A percentile compares a stretch with the other conserved stretches of the same genome.
Conservation (phyloP, 305 asterid genomes). For the Fraxinus floribunda region DNA sequence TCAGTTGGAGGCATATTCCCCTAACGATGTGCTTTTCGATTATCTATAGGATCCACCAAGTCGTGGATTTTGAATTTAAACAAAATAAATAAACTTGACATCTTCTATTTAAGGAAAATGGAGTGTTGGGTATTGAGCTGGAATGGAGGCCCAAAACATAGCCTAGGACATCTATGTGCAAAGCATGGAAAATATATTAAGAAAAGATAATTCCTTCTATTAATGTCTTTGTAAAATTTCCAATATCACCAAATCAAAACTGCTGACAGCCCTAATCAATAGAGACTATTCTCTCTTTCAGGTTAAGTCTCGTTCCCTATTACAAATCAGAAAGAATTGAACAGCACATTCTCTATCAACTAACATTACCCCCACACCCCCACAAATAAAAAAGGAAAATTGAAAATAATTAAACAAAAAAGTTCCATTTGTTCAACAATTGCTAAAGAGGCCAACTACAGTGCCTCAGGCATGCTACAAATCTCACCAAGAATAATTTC, state of each 20-base stretch:
- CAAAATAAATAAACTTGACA: background rate
- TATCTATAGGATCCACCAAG: no score
- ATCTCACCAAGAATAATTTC: background rate
- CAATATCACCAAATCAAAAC: background rate
- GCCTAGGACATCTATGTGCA: background rate
- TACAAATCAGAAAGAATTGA: background rate
- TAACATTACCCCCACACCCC: background rate
- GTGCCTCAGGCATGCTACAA: background rate
- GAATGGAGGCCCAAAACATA: background rate
- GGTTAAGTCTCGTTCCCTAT: background rate
- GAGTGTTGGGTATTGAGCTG: background rate
- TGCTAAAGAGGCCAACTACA: background rate
- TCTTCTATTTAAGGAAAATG: background rate
- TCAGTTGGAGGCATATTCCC: background rate
- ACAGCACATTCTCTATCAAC: background rate
- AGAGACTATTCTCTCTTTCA: background rate
- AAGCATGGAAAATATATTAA: background rate
- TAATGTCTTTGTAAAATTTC: background rate
- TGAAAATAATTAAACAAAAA: background rate
- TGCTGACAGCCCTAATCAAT: background rate
- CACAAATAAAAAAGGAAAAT: background rate
- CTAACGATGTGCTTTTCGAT: background rate
- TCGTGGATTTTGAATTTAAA: no score
- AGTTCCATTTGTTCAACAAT: background rate
- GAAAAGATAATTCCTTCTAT: background rate